Conservation (phyloP, 2,329 filamentous ascomycete species). For the Fusarium globosum region DNA sequence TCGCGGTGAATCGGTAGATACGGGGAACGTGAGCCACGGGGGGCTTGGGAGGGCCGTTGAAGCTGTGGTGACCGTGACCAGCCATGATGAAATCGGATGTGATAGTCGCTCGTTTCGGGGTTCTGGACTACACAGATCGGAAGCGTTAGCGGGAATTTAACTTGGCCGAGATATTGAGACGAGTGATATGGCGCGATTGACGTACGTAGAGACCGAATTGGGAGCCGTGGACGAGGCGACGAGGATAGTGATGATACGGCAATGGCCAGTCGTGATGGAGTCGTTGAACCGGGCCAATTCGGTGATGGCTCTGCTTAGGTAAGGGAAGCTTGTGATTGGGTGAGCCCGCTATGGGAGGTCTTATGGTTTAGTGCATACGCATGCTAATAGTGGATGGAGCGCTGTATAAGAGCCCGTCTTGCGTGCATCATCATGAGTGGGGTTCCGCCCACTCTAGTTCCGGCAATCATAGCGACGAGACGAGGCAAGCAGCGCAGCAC, state of each 20-base stretch:
- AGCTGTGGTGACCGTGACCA: constrained; percentile 40
- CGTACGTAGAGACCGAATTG: constrained; percentile 40
- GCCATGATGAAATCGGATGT: constrained; percentile 38
- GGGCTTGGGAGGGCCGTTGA: constrained; percentile 53
- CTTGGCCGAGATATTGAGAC: fast-evolving
- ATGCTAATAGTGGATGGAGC: not conserved
- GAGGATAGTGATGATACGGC: constrained; percentile 25
- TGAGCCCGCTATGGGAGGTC: fast-evolving
- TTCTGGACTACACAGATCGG: constrained; percentile 13
- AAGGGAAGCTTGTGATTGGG: constrained; percentile 37
- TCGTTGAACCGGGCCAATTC: constrained; percentile 38
- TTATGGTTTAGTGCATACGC: not conserved
- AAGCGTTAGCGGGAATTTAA: not conserved
- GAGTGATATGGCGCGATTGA: constrained; percentile 1
- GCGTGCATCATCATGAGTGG: constrained; percentile 32
- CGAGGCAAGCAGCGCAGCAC: constrained; percentile 4
- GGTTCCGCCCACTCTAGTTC: constrained; percentile 16
- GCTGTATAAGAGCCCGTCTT: not conserved
- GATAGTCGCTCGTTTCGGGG: constrained; percentile 22
- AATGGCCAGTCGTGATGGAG: constrained; percentile 32
- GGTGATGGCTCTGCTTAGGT: constrained; percentile 40
- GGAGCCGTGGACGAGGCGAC: constrained; percentile 27
- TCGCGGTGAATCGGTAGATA: constrained; percentile 87
- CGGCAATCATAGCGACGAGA: constrained; percentile 12
- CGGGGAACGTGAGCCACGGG: constrained; percentile 62